Evolutionary conservation across 1,284 basidiomycete species (phyloP), one percentile per base, ranked within the genome.

Genomic region (Malassezia sympodialis): DNA sequence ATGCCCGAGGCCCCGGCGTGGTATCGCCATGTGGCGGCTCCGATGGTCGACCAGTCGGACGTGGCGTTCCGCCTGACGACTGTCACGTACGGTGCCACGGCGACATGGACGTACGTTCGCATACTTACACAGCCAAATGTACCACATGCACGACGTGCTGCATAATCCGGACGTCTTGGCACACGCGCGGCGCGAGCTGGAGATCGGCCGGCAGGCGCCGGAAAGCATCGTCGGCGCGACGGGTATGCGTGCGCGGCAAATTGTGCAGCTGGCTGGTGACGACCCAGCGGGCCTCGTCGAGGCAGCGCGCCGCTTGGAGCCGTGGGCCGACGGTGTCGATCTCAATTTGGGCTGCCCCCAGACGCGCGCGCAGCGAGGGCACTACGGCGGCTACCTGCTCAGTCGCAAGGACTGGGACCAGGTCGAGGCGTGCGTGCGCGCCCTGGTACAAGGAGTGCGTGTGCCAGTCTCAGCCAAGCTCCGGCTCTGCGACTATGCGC

Each of bases 191-290:
- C 57, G 55, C 19, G 55, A 52, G 44, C 53, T 68, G 6, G 53
- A 60, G 35, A 43, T 59, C 4, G 67, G 61, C n/a, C 56, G 50
- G 11, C 23, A 4, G 10, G 50, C 63, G n/a, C 41, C 53, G 0
- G 57, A 60, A 30, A 59, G 59, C 27, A 11, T 34, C 15, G 49
- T 56, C 14, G 23, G 37, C 0, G 56, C 54, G 3, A 51, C 50
- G 12, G 47, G 45, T 3, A 17, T 40, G 3, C 11, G 44, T 4
- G 62, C 65, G 15, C 81, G 82, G 0, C 81, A 84, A 2, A 80
- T 87, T 2, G 83, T 83, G 5, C 86, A 87, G 64, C 72, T 87
- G 3, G 83, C 82, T 37, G 85, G 85, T 4, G 82, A 86, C 64
- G 79, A 86, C 57, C 77, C 81, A 8, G 79, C 83, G 27, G 67